Evolutionary conservation across 768 basidiomycete genomes (phyloP), one percentile per base, ranked within the genome.

Genomic region (Amanita subjunquillea): DNA sequence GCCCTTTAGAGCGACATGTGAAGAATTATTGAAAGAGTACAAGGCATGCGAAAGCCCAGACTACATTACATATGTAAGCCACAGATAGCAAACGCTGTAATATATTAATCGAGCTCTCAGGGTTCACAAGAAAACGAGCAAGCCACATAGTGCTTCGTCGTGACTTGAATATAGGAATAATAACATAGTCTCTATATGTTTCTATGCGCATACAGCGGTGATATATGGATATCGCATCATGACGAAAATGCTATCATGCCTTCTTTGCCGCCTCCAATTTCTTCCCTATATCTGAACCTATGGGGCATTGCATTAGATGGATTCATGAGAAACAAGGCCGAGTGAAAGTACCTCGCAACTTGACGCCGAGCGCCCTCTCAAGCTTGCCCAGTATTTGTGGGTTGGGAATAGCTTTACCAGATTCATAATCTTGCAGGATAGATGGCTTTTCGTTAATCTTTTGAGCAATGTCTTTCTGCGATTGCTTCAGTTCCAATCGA

Each of bases 1-100:
- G 12, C 7, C 22, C 27, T 44, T 20, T 59, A 91, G 91, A 54
- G 89, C 87, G 4, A 89, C 87, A 17, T 90, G 87, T 29, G 86
- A 91, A 50, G 90, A 92, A 59, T 68, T 96, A 15, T 69, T 93
- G 59, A 90, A 92, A 57, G 95, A 97, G 64, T 98, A 97, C 71
- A 87, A 89, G 61, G 94, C 95, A 48, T 95, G 92, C 67, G 94
- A 98, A 70, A 93, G 85, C 62, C 78, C 90, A 8, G 91, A 95
- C 62, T 98, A 98, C 67, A 91, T 97, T 59, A 80, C 86, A 60
- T 90, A 91, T 64, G 87, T 85, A 54, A 54, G 85, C 17, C 37
- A 34, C 75, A 17, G 45, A 51, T 32, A 15, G 23, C 51, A 45
- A 25, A 42, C 30, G 39, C 27, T 17, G 17, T 2, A 12, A 46